Percentiles rank a stretch among this genome's conserved stretches.
These are phyloP conservation scores for Cyclotella cryptica DNA, from an alignment of 108 stramenopile species.

Conservation along the genomic window DNA sequence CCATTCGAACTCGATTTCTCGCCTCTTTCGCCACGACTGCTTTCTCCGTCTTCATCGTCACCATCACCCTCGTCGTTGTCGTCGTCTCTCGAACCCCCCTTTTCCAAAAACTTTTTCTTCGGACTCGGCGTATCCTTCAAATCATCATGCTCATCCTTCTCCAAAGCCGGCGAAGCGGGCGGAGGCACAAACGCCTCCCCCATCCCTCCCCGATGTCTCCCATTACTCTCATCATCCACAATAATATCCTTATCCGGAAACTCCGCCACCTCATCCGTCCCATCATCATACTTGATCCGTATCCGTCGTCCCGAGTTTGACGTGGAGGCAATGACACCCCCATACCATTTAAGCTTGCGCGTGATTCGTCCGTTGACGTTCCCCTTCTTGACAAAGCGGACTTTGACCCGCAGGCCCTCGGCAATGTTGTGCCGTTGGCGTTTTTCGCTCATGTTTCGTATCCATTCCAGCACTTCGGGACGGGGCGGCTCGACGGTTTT, in stretches of 20 bases:
- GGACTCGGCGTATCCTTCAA: slow-evolving; percentile 11
- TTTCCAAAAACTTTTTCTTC: slow-evolving; percentile 5
- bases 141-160: slow-evolving; percentile 28
- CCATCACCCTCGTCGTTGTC: slow-evolving; percentile 5
- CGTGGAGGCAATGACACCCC: slow-evolving; percentile 64
- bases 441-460: slow-evolving; percentile 40
- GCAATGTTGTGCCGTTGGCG: slow-evolving; percentile 54
- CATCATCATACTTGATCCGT: slow-evolving; percentile 86
- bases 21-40: neutral
- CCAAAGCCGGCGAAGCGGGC: neutral
- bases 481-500: slow-evolving; percentile 70
- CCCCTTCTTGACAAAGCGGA: slow-evolving; percentile 73
- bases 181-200: slow-evolving; percentile 55
- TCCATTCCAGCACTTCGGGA: slow-evolving; percentile 58
- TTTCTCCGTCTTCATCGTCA: neutral
- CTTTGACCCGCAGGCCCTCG: slow-evolving; percentile 71
- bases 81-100: neutral
- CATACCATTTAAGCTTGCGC: slow-evolving; percentile 80
- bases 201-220: slow-evolving; percentile 50
- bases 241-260: slow-evolving; percentile 90
- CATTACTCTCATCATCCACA: slow-evolving; percentile 79
- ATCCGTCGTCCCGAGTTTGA: slow-evolving; percentile 65
- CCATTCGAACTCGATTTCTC: neutral
- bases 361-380: slow-evolving; percentile 54
- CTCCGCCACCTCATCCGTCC: slow-evolving; percentile 73